Base-by-base conservation (phyloP, 208 protist genomes). In the Novymonas esmeraldas region DNA sequence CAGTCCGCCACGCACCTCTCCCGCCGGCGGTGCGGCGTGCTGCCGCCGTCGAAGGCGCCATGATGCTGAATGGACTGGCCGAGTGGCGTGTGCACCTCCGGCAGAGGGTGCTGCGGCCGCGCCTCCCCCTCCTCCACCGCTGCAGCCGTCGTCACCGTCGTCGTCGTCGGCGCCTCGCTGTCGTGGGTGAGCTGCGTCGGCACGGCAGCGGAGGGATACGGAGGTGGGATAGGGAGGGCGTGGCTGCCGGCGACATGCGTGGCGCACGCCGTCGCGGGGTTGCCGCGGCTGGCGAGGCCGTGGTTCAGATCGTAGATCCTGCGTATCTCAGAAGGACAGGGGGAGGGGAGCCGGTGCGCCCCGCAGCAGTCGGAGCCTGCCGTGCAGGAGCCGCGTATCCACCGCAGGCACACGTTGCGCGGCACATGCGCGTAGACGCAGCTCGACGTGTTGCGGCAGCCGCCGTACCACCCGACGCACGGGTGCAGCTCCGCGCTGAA, bases 391-490 rank as follows among this genome's bases (percentile, higher is more conserved):
- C 76, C 80, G 41, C 82, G 81, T 11, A 92, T 64, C 86, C 89
- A 94, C 69, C 85, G 84, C n/a, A 94, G 50, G 56, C 89, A 94
- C 26, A 92, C 42, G 70, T 92, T 94, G 45, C 73, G 84, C 36
- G 89, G 89, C 28, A 73, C 58, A 39, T 54, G 44, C 10, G 63
- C 71, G 68, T 88, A 94, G 33, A 76, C 41, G 70, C 89, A 94
- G 59, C 72, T 83, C 10, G 70, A 81, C n/a, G 79, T 33, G 59
- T 94, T 81, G 36, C 84, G 80, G 74, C 89, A 94, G 36, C 69
- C 77, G 51, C 84, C 79, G 68, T 92, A 92, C 82, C 74, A 90
- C 3, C 72, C 72, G 71, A 94, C 58, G 54, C 89, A 94, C 3
- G 89, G 89, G 60, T 94, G 89, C n/a, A 74, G 18, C 26, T 80